Conservation (phyloP, 257 asterid genomes). For the Rhazya stricta region DNA sequence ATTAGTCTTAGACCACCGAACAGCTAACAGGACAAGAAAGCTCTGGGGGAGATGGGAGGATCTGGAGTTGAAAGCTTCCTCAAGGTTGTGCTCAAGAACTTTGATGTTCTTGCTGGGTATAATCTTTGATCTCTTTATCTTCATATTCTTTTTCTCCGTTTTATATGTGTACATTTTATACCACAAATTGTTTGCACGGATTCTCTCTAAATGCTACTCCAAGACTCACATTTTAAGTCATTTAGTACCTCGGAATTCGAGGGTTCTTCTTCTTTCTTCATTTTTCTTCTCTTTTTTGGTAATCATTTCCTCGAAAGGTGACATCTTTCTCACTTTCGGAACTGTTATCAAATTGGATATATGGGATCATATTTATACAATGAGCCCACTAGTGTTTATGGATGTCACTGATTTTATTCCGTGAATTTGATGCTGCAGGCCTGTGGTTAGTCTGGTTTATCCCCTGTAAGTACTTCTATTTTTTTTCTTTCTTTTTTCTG, state of each 20-base stretch:
- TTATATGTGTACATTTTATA: background rate
- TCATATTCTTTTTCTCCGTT: background rate
- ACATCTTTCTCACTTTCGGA: background rate
- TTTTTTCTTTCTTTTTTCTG: background rate
- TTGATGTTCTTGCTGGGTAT: constrained; percentile 83
- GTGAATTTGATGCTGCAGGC: constrained; percentile 56
- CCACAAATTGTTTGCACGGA: background rate
- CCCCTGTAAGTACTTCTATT: constrained; percentile 71
- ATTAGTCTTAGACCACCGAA: background rate
- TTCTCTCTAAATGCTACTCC: background rate
- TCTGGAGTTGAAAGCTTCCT: constrained; percentile 67
- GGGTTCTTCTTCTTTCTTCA: constrained; percentile 6
- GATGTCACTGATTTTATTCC: constrained; percentile 14
- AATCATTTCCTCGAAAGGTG: background rate
- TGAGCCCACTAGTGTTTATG: background rate
- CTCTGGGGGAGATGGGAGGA: constrained; percentile 50
- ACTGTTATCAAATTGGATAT: background rate
- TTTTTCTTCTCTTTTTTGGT: background rate
- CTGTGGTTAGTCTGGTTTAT: constrained; percentile 77
- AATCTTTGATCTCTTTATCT: background rate
- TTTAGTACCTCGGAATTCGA: background rate
- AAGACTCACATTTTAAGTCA: background rate
- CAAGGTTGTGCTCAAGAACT: constrained; percentile 48
- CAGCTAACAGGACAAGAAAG: background rate
- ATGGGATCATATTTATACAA: background rate